A percentile compares a stretch with the other conserved stretches of the same genome.
phyloP scores from a whole-genome alignment of 164 flowering plant genomes.

The Saururus chinensis region DNA sequence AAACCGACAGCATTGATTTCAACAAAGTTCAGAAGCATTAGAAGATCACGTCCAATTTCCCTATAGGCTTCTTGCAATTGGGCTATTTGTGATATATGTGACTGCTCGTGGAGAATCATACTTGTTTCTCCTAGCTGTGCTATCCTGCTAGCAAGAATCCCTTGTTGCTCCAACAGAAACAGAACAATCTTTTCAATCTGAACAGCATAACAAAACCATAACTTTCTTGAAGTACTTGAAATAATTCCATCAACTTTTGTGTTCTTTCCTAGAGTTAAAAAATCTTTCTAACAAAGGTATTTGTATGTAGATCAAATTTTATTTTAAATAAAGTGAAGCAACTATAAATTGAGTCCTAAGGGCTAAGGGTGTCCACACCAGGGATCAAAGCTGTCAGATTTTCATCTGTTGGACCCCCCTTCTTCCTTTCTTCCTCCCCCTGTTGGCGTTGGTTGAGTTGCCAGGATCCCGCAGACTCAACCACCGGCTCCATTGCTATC shows the following conservation, averaged over 20 bases:
- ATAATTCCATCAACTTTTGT: not conserved
- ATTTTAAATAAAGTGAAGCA: too few species aligned
- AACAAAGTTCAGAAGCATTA: conserved; percentile 58
- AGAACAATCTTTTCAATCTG: conserved; percentile 76
- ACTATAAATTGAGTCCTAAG: too few species aligned
- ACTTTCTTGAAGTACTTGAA: not conserved
- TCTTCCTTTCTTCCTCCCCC: too few species aligned
- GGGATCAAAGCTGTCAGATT: too few species aligned
- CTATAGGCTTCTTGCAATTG: conserved; percentile 54
- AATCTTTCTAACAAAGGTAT: too few species aligned
- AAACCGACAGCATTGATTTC: conserved; percentile 76
- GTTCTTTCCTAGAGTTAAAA: not conserved
- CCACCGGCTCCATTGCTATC: too few species aligned
- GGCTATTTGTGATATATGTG: conserved; percentile 20
- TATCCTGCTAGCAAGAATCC: conserved; percentile 52
- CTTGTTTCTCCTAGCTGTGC: conserved; percentile 34
- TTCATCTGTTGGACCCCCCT: too few species aligned
- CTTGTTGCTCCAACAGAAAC: conserved; percentile 76
- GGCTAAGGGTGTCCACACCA: too few species aligned
- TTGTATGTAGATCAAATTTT: too few species aligned
- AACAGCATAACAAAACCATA: conserved; percentile 6
- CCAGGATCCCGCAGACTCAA: too few species aligned
- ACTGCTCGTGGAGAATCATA: conserved; percentile 24
- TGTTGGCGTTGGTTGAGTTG: too few species aligned
- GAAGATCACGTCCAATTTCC: conserved; percentile 56